phyloP scores from a whole-genome alignment of 805 yeast genomes.

The Yarrowia keelungensis region DNA sequence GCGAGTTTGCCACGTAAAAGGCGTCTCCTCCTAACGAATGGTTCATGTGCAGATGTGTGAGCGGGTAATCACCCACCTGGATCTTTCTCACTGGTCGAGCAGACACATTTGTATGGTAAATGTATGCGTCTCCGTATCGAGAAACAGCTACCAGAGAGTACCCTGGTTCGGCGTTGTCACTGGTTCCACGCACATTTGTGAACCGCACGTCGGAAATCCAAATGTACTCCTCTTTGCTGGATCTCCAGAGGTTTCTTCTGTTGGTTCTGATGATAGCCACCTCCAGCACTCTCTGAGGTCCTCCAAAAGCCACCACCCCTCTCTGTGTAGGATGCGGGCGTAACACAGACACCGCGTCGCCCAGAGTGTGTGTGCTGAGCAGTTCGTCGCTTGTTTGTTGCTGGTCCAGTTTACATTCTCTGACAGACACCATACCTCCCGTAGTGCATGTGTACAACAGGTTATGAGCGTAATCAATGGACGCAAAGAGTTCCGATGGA shows the following conservation, averaged over 20 bases:
- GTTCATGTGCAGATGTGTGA: conserved; percentile 30
- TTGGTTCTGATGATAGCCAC: conserved; percentile 6
- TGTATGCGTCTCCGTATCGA: conserved; percentile 31
- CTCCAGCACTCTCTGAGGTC: conserved; percentile 29
- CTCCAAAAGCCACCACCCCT: conserved; percentile 29
- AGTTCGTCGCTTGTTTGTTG: conserved; percentile 10
- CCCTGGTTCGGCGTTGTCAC: conserved; percentile 1
- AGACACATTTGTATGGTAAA: conserved; percentile 27
- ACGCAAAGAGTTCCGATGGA: conserved; percentile 32
- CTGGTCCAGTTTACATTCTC: conserved; percentile 21
- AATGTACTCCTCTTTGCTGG: conserved; percentile 22
- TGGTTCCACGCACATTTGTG: conserved; percentile 10
- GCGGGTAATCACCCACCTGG: conserved; percentile 33
- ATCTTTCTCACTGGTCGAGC: conserved; percentile 16
- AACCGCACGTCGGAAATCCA: conserved; percentile 36
- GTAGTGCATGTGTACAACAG: conserved; percentile 33
- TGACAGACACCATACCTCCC: conserved; percentile 4
- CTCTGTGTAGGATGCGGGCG: conserved; percentile 17
- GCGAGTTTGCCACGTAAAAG: conserved; percentile 36
- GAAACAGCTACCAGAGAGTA: conserved; percentile 29
- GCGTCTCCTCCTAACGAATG: conserved; percentile 33
- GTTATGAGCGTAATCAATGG: conserved; percentile 23
- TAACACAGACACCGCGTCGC: conserved; percentile 22
- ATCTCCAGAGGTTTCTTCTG: conserved; percentile 21
- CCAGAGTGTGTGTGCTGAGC: conserved; percentile 7